These are phyloP conservation scores for Dalbergia cochinchinensis DNA, from an alignment of 306 rosid species.

Conservation along the genomic window DNA sequence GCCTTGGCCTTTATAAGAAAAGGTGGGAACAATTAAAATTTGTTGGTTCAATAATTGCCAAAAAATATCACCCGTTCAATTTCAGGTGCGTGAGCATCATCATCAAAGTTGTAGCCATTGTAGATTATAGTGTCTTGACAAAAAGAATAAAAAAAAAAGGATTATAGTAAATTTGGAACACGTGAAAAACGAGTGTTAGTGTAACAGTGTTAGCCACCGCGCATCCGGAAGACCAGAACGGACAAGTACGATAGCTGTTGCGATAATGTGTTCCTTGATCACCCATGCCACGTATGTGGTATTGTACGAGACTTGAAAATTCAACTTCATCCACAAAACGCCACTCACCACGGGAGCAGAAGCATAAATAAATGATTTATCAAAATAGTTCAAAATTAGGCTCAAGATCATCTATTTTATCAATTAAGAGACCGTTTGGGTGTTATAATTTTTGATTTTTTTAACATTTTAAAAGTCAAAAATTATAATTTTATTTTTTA, in stretches of 20 bases:
- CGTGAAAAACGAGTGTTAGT: conserved; percentile 53
- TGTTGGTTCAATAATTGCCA: neutral
- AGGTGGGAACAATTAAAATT: neutral
- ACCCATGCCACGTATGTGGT: conserved; percentile 44
- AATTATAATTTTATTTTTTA: too few species aligned
- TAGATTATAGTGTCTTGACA: too few species aligned
- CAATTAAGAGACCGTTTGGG: too few species aligned
- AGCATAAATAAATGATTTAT: too few species aligned
- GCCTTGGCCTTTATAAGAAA: too few species aligned
- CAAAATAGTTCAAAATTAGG: too few species aligned
- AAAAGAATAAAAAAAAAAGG: too few species aligned
- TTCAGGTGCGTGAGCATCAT: neutral
- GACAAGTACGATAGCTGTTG: conserved; percentile 54
- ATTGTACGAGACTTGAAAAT: neutral
- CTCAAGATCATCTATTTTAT: too few species aligned
- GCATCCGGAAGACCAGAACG: neutral
- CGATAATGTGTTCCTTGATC: neutral
- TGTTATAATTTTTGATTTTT: too few species aligned
- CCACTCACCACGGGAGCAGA: neutral
- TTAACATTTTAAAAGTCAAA: too few species aligned
- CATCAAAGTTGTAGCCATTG: neutral
- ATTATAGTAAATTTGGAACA: conserved; percentile 15
- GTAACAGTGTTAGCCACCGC: neutral
- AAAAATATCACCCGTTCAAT: neutral
- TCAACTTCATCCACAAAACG: too few species aligned